Base-by-base conservation (phyloP, 1,284 basidiomycete genomes). In the Marasmius fiardii region DNA sequence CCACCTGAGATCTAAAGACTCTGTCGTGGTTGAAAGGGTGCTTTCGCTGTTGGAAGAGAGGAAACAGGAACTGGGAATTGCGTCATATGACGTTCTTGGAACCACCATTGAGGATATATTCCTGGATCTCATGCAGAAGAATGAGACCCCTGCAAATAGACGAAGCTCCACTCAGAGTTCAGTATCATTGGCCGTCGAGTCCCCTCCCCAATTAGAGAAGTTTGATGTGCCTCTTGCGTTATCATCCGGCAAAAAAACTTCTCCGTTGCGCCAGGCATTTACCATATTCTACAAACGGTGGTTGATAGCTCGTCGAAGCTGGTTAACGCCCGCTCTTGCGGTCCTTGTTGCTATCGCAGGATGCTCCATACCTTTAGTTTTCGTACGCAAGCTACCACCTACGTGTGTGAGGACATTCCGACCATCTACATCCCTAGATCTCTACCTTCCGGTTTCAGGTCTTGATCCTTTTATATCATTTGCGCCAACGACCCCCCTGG, bases 41-140 rank as follows among this genome's bases (percentile, higher is more conserved):
- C 75, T 92, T 16, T 72, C 77, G 33, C 56, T 81, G 0, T 67
- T 92, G 0, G 82, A 88, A 34, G 59, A 68, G 1, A 71, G 79
- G 21, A 74, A 71, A 55, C 61, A 50, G 2, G 54, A 62, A 1
- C 71, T 76, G 24, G 60, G 65, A 5, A 72, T 90, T 18, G 60
- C 63, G 0, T 79, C 78, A 0, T 90, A 88, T 64, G 86, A 91
- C 51, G 75, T 92, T 7, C 71, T 85, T 20, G 85, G 85, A 2
- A 85, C 89, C 1, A 84, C 88, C 4, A 86, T 93, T 51, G 90
- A 92, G 64, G 87, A 90, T 55, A 87, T 93, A 41, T 93, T 93
- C 72, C 74, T 93, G 7, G 77, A 80, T 45, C 71, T 93, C 28
- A 90, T 90, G 84, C 71, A 76, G 52, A 71, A 58, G 37, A 53